Evolutionary conservation across 2,329 filamentous ascomycete genomes (phyloP).

Genomic region (Pseudogymnoascus destructans): DNA sequence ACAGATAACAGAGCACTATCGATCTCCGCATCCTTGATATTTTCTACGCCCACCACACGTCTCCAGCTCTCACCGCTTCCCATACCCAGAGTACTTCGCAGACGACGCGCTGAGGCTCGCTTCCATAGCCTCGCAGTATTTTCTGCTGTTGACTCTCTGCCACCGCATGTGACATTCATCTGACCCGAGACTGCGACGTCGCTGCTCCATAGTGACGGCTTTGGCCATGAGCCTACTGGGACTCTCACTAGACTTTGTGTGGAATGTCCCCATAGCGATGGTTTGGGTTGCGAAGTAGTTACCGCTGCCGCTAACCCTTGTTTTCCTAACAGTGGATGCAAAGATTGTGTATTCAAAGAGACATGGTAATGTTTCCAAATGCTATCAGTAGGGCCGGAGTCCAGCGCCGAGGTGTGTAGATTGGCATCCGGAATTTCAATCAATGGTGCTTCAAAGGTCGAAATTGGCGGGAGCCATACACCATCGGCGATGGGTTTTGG

Average conservation of each 20-base stretch:
- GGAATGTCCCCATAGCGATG: not conserved
- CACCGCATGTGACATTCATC: not conserved
- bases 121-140: not conserved
- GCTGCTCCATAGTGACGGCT: not conserved
- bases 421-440: not conserved
- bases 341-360: not conserved
- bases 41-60: not conserved
- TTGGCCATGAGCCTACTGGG: not conserved
- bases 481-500: not conserved
- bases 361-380: not conserved
- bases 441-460: not conserved
- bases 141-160: not conserved
- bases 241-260: not conserved
- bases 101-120: not conserved
- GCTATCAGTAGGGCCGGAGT: not conserved
- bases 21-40: not conserved
- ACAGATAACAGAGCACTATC: too few relatives aligned
- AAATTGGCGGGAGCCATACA: not conserved
- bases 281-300: not conserved
- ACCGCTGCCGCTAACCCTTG: not conserved
- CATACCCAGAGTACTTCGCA: not conserved
- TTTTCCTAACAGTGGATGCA: not conserved
- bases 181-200: not conserved
- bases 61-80: not conserved
- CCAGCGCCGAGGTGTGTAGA: not conserved